These are phyloP conservation scores for Murraya paniculata DNA, from an alignment of 345 rosid species.

Conservation along the genomic window DNA sequence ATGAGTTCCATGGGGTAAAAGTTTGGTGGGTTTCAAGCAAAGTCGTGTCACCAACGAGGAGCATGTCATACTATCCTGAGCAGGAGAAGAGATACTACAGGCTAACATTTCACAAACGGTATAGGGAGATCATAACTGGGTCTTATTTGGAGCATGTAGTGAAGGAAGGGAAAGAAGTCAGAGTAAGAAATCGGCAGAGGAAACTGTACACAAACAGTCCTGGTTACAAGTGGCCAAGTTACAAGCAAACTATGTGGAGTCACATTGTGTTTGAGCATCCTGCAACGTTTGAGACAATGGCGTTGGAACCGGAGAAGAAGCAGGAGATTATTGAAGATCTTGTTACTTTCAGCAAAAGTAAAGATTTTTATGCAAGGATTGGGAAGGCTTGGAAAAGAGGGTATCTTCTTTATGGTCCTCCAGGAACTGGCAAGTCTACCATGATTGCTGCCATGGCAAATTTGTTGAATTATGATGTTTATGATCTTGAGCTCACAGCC, in stretches of 20 bases:
- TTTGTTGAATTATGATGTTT: conserved; percentile 32
- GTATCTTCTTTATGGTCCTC: conserved; percentile 51
- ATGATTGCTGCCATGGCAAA: conserved; percentile 42
- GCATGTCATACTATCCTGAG: conserved; percentile 35
- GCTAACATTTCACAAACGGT: conserved; percentile 49
- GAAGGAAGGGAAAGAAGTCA: conserved; percentile 51
- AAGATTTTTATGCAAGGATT: conserved; percentile 51
- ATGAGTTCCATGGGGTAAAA: conserved; percentile 42
- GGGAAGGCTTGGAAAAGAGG: conserved; percentile 63
- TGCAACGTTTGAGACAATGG: conserved; percentile 54
- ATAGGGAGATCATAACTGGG: conserved; percentile 46
- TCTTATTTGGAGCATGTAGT: conserved; percentile 48
- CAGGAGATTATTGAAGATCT: conserved; percentile 54
- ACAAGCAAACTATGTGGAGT: conserved; percentile 56
- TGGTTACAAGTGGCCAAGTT: conserved; percentile 44
- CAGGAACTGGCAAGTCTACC: conserved; percentile 35
- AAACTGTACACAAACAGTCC: conserved; percentile 64
- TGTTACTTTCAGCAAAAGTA: conserved; percentile 47
- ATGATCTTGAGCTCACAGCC: conserved; percentile 36
- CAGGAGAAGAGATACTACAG: conserved; percentile 53
- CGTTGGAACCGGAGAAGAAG: conserved; percentile 53
- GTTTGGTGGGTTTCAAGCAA: conserved; percentile 53
- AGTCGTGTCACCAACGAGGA: conserved; percentile 19
- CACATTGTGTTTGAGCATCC: conserved; percentile 60
- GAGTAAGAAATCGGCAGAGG: conserved; percentile 47